phyloP scores from a whole-genome alignment of 805 yeast genomes.

The Isabelozyma pseudorhagii region DNA sequence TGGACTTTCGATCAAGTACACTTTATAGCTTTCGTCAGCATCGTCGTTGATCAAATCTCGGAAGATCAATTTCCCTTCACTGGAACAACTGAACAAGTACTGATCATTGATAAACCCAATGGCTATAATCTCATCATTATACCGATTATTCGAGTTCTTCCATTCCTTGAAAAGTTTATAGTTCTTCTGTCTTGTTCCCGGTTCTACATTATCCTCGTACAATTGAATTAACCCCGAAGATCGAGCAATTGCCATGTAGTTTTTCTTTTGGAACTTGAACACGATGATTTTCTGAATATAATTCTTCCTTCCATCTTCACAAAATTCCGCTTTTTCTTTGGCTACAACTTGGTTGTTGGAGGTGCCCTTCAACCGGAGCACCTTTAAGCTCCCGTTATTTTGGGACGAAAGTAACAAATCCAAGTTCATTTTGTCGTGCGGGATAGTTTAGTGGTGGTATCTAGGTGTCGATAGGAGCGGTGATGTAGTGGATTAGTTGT shows the following conservation, averaged over 20 bases:
- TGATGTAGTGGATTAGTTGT: too few species aligned
- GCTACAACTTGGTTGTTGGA: slow-evolving; percentile 3
- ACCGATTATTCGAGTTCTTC: slow-evolving; percentile 19
- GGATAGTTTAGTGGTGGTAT: neutral
- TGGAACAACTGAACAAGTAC: slow-evolving; percentile 30
- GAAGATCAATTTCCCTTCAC: slow-evolving; percentile 30
- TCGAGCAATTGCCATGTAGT: slow-evolving; percentile 21
- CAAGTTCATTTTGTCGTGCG: slow-evolving; percentile 1
- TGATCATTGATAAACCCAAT: slow-evolving; percentile 23
- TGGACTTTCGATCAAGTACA: slow-evolving; percentile 22
- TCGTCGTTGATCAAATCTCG: slow-evolving; percentile 37
- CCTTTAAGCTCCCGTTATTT: slow-evolving; percentile 15
- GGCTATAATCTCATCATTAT: slow-evolving; percentile 20
- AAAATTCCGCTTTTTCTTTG: slow-evolving; percentile 13
- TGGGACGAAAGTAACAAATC: slow-evolving; percentile 15
- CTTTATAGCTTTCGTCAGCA: slow-evolving; percentile 23
- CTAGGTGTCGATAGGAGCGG: too few species aligned
- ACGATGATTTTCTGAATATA: slow-evolving; percentile 18
- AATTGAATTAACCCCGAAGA: slow-evolving; percentile 27
- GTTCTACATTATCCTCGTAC: slow-evolving; percentile 13
- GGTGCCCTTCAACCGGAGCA: slow-evolving; percentile 9
- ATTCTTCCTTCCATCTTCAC: slow-evolving; percentile 9
- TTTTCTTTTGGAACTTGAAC: slow-evolving; percentile 15
- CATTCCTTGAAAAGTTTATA: slow-evolving; percentile 30
- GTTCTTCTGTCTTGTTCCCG: neutral